phyloP scores from a whole-genome alignment of 345 rosid genomes.

The Eucalyptus marginata region DNA sequence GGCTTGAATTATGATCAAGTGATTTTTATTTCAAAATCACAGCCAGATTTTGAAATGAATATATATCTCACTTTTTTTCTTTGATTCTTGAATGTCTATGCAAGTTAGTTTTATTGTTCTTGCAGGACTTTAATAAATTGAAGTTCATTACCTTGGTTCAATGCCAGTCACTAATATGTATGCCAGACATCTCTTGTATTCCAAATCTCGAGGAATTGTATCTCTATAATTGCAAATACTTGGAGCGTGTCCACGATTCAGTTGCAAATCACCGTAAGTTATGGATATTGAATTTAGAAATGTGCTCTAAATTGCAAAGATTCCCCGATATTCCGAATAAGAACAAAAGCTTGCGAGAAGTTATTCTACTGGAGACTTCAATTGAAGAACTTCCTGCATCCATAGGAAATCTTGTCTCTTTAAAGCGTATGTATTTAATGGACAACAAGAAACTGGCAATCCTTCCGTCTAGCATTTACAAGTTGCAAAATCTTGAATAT shows the following conservation, averaged over 20 bases:
- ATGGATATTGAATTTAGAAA: fast-evolving
- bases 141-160: neutral
- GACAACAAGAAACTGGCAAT: neutral
- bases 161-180: fast-evolving
- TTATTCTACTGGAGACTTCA: fast-evolving
- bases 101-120: neutral
- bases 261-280: neutral
- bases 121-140: neutral
- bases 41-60: neutral
- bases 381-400: neutral
- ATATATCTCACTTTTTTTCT: neutral
- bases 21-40: neutral
- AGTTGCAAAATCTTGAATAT: neutral
- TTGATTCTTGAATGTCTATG: neutral
- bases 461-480: neutral
- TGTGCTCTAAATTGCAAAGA: neutral
- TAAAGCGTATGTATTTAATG: fast-evolving
- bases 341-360: fast-evolving
- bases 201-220: neutral
- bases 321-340: neutral
- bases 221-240: fast-evolving
- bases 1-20: neutral
- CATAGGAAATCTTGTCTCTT: neutral
- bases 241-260: neutral
- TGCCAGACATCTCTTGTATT: neutral